Conservation (phyloP, 2,329 filamentous ascomycete genomes). For the Neofusicoccum ribis region DNA sequence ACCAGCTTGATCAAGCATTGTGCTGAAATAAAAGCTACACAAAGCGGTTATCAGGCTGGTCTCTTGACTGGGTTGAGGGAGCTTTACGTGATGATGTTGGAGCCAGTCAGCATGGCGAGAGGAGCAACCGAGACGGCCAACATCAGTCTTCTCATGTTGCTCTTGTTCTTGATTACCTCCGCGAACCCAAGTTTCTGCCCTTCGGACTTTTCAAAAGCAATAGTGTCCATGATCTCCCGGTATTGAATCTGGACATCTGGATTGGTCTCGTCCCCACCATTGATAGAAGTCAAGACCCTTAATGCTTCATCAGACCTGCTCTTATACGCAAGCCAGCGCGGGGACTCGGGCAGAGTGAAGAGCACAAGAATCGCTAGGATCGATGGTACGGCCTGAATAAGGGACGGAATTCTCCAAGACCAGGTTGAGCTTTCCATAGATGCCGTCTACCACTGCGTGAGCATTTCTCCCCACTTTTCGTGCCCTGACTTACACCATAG, state of each 20-base stretch:
- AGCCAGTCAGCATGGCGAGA: conserved; percentile 30
- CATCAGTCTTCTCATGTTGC: conserved; percentile 40
- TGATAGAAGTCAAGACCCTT: not conserved
- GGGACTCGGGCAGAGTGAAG: not conserved
- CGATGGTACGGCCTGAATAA: conserved; percentile 48
- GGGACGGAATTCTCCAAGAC: conserved; percentile 48
- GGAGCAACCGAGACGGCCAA: conserved; percentile 39
- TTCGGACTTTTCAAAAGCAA: conserved; percentile 47
- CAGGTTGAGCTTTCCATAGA: conserved; percentile 12
- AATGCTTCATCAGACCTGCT: not conserved
- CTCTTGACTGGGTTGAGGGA: not conserved
- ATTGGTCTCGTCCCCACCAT: not conserved
- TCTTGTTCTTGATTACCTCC: conserved; percentile 23
- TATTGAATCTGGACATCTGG: conserved; percentile 35
- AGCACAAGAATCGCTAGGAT: conserved; percentile 44
- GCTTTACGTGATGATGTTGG: conserved; percentile 19
- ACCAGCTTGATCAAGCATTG: conserved; percentile 48
- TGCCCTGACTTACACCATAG: conserved; percentile 8
- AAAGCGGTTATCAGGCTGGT: not conserved
- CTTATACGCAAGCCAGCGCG: not conserved
- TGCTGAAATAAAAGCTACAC: conserved; percentile 37
- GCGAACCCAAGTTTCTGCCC: conserved; percentile 36
- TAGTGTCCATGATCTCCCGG: conserved; percentile 50
- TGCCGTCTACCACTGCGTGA: not conserved
- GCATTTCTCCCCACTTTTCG: not conserved